Conservation (phyloP, 768 basidiomycete species). For the Clavulina sp. region DNA sequence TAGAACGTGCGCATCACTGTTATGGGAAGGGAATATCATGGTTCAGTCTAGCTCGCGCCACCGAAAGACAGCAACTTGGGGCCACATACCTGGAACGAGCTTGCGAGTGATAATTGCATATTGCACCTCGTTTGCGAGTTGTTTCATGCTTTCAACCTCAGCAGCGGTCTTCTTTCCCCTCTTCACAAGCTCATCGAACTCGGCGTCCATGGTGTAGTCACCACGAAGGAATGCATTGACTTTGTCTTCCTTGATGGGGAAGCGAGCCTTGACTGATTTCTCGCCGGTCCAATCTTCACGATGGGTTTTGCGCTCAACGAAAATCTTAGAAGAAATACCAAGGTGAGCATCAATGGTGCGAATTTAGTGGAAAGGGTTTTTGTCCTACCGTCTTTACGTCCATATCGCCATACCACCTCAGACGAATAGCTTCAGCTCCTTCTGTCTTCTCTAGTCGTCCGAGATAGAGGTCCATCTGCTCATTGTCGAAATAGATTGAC, state of each 20-base stretch:
- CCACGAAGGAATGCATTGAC: slow-evolving; percentile 84
- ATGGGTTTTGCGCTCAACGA: slow-evolving; percentile 37
- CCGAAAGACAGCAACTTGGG: not conserved
- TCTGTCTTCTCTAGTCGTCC: slow-evolving; percentile 97
- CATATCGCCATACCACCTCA: slow-evolving; percentile 93
- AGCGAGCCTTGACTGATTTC: slow-evolving; percentile 91
- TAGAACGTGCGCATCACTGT: slow-evolving; percentile 94
- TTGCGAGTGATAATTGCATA: slow-evolving; percentile 72
- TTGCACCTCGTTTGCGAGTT: slow-evolving; percentile 93
- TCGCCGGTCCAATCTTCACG: slow-evolving; percentile 99
- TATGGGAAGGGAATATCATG: not conserved
- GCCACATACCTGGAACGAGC: slow-evolving; percentile 54
- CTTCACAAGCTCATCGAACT: slow-evolving; percentile 69
- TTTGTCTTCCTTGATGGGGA: slow-evolving; percentile 84
- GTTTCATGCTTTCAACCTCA: slow-evolving; percentile 88
- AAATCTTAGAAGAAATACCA: slow-evolving; percentile 15
- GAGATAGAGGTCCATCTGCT: slow-evolving; percentile 87
- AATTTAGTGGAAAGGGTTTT: not conserved
- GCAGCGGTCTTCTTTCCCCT: slow-evolving; percentile 86
- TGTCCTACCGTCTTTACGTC: slow-evolving; percentile 53
- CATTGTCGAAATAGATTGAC: slow-evolving; percentile 93
- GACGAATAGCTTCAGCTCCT: slow-evolving; percentile 89
- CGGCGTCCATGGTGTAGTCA: slow-evolving; percentile 82
- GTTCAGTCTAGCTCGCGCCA: not conserved
- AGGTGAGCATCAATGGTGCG: not conserved